Conservation (phyloP, 2,329 filamentous ascomycete species). For the Scytalidium lignicola region DNA sequence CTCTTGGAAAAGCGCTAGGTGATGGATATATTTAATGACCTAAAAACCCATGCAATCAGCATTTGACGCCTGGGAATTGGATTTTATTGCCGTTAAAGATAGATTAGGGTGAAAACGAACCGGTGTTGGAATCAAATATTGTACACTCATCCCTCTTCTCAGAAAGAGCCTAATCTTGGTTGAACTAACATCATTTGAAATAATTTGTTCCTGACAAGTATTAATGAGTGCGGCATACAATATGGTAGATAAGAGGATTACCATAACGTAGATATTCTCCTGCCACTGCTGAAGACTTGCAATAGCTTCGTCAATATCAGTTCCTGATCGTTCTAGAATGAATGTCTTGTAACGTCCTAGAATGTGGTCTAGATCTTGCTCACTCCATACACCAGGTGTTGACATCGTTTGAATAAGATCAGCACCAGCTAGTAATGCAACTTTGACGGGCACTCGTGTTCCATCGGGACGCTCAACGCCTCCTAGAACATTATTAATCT, state of each 20-base stretch:
- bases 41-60: neutral
- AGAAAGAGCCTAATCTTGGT: conserved; percentile 76
- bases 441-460: neutral
- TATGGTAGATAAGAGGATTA: neutral
- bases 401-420: conserved; percentile 71
- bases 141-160: conserved; percentile 71
- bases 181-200: conserved; percentile 76
- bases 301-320: conserved; percentile 79
- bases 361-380: conserved; percentile 79
- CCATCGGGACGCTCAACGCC: conserved; percentile 39
- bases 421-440: conserved; percentile 76
- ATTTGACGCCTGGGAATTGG: neutral
- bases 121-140: conserved; percentile 65
- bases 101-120: conserved; percentile 34
- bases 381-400: conserved; percentile 56
- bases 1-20: neutral
- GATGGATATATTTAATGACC: neutral
- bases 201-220: conserved; percentile 62
- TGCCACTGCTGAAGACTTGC: conserved; percentile 73
- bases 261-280: conserved; percentile 67
- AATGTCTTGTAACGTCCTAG: conserved; percentile 75
- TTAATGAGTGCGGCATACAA: neutral
- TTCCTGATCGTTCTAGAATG: conserved; percentile 77
- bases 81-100: neutral
- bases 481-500: conserved; percentile 71